Conservation (phyloP, 176 grass and related monocot genomes). For the Microstegium vimineum region DNA sequence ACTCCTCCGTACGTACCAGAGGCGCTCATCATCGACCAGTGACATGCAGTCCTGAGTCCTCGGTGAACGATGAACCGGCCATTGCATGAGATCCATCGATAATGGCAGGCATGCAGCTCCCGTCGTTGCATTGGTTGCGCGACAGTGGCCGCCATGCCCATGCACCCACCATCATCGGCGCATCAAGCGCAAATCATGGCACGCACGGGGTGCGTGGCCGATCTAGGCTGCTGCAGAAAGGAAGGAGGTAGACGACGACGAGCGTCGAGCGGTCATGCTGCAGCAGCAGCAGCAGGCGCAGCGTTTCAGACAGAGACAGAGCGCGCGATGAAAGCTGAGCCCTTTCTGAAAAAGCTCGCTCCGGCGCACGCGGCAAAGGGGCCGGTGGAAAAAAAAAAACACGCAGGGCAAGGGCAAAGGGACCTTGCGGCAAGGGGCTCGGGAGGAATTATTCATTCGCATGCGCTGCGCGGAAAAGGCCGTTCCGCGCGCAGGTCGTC, state of each 20-base stretch:
- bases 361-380: background rate
- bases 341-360: slow-evolving; percentile 23
- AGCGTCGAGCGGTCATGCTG: too few relatives aligned
- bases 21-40: background rate
- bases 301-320: background rate
- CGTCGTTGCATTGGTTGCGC: background rate
- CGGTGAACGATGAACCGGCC: background rate
- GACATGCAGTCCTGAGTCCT: background rate
- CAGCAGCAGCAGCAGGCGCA: background rate
- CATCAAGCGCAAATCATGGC: slow-evolving; percentile 21
- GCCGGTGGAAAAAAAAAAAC: too few relatives aligned
- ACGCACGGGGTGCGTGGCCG: too few relatives aligned
- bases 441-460: background rate
- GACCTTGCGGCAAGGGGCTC: too few relatives aligned
- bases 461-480: background rate
- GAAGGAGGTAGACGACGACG: background rate
- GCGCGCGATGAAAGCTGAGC: background rate
- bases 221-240: slow-evolving; percentile 1
- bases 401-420: background rate
- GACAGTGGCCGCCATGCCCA: background rate
- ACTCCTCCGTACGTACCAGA: background rate
- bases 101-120: background rate
- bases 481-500: too few relatives aligned
- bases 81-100: too few relatives aligned
- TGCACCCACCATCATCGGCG: background rate